Conservation (phyloP, 1,284 basidiomycete genomes). For the Cutaneotrichosporon sp. region DNA sequence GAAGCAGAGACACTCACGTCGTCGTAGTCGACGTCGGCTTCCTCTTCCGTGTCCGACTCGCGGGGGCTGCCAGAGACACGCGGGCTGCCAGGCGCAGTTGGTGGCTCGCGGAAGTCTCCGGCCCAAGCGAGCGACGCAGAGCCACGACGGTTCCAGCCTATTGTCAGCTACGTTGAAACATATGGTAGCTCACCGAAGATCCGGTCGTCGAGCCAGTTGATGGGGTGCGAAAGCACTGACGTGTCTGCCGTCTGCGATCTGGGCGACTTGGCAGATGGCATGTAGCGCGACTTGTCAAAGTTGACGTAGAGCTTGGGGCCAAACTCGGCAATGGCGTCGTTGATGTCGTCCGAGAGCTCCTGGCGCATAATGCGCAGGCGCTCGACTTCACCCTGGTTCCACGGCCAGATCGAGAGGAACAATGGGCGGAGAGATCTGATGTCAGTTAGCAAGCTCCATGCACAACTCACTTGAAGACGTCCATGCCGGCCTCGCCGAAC, state of each 20-base stretch:
- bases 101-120: slow-evolving; percentile 27
- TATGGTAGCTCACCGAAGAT: slow-evolving; percentile 39
- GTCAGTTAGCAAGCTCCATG: background rate
- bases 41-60: slow-evolving; percentile 49
- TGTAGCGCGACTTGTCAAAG: slow-evolving; percentile 79
- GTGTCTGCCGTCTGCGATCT: slow-evolving; percentile 26
- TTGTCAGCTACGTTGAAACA: background rate
- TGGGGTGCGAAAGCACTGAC: slow-evolving; percentile 46
- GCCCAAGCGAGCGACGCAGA: slow-evolving; percentile 40
- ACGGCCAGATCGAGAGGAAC: slow-evolving; percentile 82
- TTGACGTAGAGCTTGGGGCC: slow-evolving; percentile 84
- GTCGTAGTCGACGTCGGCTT: slow-evolving; percentile 52
- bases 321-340: slow-evolving; percentile 78
- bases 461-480: slow-evolving; percentile 82
- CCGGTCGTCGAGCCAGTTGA: slow-evolving; percentile 49
- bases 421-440: slow-evolving; percentile 83
- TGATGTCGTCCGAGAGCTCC: slow-evolving; percentile 78
- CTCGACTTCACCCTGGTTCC: slow-evolving; percentile 79
- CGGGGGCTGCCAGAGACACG: slow-evolving; percentile 35
- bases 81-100: slow-evolving; percentile 34
- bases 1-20: slow-evolving; percentile 42
- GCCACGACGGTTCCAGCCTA: slow-evolving; percentile 42
- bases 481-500: slow-evolving; percentile 98
- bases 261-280: slow-evolving; percentile 66
- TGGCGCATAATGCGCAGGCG: slow-evolving; percentile 73